Conservation (phyloP, 1,284 basidiomycete species). For the Rhizoctonia solani region DNA sequence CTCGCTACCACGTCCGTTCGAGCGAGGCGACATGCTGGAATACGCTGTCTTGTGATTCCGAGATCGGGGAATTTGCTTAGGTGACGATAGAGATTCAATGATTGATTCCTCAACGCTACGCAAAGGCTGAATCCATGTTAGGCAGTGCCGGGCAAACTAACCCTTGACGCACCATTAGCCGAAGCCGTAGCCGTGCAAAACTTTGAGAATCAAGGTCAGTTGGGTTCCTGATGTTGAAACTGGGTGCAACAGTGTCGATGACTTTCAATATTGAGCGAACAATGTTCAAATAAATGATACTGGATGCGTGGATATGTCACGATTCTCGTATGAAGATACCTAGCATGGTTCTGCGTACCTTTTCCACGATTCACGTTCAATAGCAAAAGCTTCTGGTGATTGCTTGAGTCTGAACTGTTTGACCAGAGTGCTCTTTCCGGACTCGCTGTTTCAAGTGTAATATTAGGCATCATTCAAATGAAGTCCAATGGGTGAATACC, state of each 20-base stretch:
- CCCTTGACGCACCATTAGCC: background rate
- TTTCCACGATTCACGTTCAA: conserved; percentile 14
- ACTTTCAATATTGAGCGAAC: conserved; percentile 35
- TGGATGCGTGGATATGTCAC: background rate
- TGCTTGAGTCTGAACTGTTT: conserved; percentile 35
- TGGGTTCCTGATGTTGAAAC: conserved; percentile 9
- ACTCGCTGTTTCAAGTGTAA: background rate
- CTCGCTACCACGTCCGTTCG: no score
- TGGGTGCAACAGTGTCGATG: conserved; percentile 17
- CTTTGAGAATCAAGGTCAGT: background rate
- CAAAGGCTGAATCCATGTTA: conserved; percentile 5
- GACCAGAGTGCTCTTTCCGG: conserved; percentile 38
- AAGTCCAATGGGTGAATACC: background rate
- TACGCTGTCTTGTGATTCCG: background rate
- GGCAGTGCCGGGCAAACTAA: background rate
- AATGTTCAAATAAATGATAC: conserved; percentile 36
- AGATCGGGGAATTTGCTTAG: conserved; percentile 1
- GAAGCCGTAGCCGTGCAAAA: conserved; percentile 22
- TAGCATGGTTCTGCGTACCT: conserved; percentile 3
- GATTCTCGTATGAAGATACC: background rate
- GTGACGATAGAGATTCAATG: conserved; percentile 25
- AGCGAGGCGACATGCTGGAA: no score
- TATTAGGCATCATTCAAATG: background rate
- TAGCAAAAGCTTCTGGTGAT: conserved; percentile 16
- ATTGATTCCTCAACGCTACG: conserved; percentile 19